Base-by-base conservation (phyloP, 352 stramenopile genomes). In the Globisporangium alternatum region DNA sequence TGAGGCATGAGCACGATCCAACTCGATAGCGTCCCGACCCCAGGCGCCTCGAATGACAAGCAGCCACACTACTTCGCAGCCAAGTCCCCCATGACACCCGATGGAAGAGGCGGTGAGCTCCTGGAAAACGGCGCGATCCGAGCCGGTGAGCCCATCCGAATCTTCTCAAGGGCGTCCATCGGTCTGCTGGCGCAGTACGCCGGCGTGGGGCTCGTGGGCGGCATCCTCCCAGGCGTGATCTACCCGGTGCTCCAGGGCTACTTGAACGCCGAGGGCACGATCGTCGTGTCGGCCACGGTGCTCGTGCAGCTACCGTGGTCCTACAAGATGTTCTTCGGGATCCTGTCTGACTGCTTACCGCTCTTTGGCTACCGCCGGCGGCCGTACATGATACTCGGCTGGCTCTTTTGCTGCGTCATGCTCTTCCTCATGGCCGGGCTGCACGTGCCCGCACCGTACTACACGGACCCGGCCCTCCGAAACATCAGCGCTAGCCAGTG, bases 311-410 rank as follows among this genome's bases (percentile, higher is more conserved):
- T 90, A 0, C 74, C 77, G 9, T 90, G 79, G 77, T 83, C 71
- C 13, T 86, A 80, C 60, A 88, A 88, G 55, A 47, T 87, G 22
- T 84, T 90, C 37, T 65, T 82, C 25, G 78, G 81, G 33, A 67
- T 90, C 37, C 30, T 87, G 28, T 86, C 75, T 49, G 81, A 90
- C 69, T 88, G 77, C 39, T 77, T 88, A 41, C 79, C 81, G n/a
- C 75, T 90, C 56, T 67, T 52, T 33, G 79, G 79, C 25, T 88
- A 78, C 56, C 76, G 80, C 31, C 76, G 79, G 33, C 72, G 75
- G 1, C 77, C 81, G 4, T 90, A 88, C 65, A 88, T 90, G 70
- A 45, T 82, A 3, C 45, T 86, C 4, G 81, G 81, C 13, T 90
- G 81, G 81, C 1, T 72, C 47, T 49, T 88, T 6, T 85, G 72